A percentile compares a stretch with the other conserved stretches of the same genome.
Conservation (phyloP, 495 filamentous ascomycete species). For the Daldinia loculata region DNA sequence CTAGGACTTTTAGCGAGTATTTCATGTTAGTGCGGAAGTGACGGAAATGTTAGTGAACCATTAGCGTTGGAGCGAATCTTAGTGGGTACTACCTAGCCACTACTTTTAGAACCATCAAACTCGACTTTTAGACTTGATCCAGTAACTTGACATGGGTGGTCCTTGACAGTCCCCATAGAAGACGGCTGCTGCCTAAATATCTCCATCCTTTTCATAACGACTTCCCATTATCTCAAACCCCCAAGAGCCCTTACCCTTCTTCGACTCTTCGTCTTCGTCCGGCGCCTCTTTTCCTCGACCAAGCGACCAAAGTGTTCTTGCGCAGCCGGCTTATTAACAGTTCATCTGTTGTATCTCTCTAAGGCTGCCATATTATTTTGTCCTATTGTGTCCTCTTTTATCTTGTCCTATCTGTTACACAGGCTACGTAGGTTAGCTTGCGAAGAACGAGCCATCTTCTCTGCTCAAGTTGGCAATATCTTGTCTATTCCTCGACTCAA, state of each 20-base stretch:
- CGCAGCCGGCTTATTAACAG: slow-evolving; percentile 10
- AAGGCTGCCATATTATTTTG: slow-evolving; percentile 38
- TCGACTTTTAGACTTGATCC: slow-evolving; percentile 19
- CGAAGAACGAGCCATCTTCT: slow-evolving; percentile 23
- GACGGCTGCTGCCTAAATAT: slow-evolving; percentile 50
- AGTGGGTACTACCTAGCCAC: background rate
- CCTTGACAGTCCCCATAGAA: slow-evolving; percentile 37
- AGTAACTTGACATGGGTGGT: slow-evolving; percentile 29
- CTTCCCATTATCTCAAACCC: slow-evolving; percentile 34
- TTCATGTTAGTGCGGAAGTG: slow-evolving; percentile 34
- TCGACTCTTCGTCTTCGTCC: slow-evolving; percentile 23
- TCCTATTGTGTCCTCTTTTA: slow-evolving; percentile 17
- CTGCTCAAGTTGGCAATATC: slow-evolving; percentile 9
- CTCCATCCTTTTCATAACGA: slow-evolving; percentile 40
- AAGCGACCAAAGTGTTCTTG: slow-evolving; percentile 5
- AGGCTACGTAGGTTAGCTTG: slow-evolving; percentile 17
- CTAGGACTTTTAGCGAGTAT: slow-evolving; percentile 46
- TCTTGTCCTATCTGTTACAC: slow-evolving; percentile 36
- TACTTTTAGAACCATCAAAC: slow-evolving; percentile 30
- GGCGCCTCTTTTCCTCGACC: slow-evolving; percentile 26
- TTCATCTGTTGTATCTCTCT: slow-evolving; percentile 3
- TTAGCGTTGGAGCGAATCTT: background rate
- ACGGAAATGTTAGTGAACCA: background rate
- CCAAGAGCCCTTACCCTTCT: slow-evolving; percentile 24
- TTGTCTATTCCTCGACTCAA: slow-evolving; percentile 17